phyloP scores from a whole-genome alignment of 2,329 filamentous ascomycete species.

The Fusarium ambrosium region DNA sequence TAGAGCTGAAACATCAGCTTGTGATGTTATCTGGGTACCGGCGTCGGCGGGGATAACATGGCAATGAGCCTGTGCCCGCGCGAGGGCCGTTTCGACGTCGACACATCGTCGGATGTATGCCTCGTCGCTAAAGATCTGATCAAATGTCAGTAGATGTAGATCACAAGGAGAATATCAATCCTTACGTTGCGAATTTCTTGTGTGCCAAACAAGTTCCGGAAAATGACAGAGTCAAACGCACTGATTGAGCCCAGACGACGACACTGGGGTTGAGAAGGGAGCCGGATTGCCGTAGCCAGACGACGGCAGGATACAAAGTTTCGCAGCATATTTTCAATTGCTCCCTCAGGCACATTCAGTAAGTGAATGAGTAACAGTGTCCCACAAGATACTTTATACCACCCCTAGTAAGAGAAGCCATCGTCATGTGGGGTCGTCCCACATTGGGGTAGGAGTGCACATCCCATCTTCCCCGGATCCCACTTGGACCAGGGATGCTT shows the following conservation, averaged over 20 bases:
- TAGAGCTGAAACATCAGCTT: conserved; percentile 41
- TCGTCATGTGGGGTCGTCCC: conserved; percentile 3
- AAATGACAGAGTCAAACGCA: conserved; percentile 63
- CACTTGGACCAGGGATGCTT: neutral
- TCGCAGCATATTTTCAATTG: neutral
- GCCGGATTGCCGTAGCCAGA: neutral
- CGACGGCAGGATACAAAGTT: neutral
- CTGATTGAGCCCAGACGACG: conserved; percentile 6
- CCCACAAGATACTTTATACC: conserved; percentile 1
- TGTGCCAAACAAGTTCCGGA: conserved; percentile 65
- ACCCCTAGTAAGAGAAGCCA: neutral
- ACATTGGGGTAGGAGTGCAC: neutral
- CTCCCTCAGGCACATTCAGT: neutral
- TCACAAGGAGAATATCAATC: rapidly evolving
- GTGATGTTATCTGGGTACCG: conserved; percentile 53
- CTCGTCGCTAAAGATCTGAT: conserved; percentile 58
- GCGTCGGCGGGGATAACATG: conserved; percentile 60
- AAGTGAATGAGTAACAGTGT: neutral
- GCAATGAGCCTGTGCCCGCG: conserved; percentile 63
- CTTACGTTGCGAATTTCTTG: conserved; percentile 62
- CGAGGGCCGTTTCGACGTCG: conserved; percentile 65
- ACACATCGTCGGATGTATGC: conserved; percentile 63
- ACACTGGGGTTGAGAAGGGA: neutral
- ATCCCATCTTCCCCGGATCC: conserved; percentile 1
- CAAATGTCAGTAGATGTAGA: neutral